Evolutionary conservation across 164 flowering plant genomes (phyloP), one percentile per base, ranked within the genome.

Genomic region (Nymphaea thermarum): DNA sequence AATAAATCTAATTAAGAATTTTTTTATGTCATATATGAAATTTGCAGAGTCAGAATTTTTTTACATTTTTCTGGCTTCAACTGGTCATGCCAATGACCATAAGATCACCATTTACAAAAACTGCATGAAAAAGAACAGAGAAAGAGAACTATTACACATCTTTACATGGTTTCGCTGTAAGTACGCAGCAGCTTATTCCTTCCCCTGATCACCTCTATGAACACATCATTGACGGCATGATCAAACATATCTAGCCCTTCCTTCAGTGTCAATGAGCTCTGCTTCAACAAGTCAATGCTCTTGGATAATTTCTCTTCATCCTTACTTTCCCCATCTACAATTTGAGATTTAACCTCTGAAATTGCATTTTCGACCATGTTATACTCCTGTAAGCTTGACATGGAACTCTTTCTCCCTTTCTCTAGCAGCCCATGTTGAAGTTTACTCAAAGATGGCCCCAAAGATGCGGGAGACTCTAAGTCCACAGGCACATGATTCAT

Each of bases 191-290:
- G 55, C 43, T 65, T 65, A 44, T 68, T 66, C 67, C 77, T 71
- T 44, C 77, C 77, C 67, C 66, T 68, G 62, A 71, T 69, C 4
- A 68, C 72, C 65, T 75, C 74, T 64, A 71, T 72, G 63, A 75
- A 75, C 12, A 66, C 68, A n/a, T 68, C 72, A 47, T 68, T 66
- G 25, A 71, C 67, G 2, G 66, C 72, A 47, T 44, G 68, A 43
- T 69, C 72, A 72, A 75, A 69, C 65, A 69, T 53, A 55, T 75
- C 75, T 25, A 69, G 55, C 11, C 78, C 72, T 55, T 72, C 68
- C 55, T 72, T 66, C 15, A 72, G 74, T 57, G 44, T 72, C 3
- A 42, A 43, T 59, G 72, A 66, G 10, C 68, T 75, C 44, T 25
- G 55, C 61, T 63, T 66, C 45, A 75, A 63, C 69, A 65, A 55